Conservation (phyloP, 345 rosid genomes). For the Alliaria petiolata region DNA sequence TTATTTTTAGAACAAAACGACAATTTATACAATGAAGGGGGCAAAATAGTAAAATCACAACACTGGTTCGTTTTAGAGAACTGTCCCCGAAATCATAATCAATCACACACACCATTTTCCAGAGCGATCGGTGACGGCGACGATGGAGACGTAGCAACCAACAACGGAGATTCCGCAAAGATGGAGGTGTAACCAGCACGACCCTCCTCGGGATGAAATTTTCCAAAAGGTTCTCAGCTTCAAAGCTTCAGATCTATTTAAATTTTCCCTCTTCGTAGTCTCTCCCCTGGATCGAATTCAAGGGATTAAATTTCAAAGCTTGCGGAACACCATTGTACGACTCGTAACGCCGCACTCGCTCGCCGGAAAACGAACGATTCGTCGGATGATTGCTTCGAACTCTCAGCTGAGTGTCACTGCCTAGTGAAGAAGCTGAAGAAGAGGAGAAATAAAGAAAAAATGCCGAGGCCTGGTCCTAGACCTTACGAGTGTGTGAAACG, state of each 20-base stretch:
- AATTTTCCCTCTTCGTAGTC: background rate
- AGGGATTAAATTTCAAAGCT: no score
- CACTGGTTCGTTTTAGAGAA: slow-evolving; percentile 7
- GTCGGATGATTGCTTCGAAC: background rate
- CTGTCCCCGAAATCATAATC: background rate
- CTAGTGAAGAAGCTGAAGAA: background rate
- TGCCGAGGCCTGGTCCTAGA: slow-evolving; percentile 95
- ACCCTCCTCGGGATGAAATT: background rate
- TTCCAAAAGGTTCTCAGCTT: background rate
- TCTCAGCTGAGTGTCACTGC: background rate
- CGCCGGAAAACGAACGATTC: background rate
- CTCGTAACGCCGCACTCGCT: background rate
- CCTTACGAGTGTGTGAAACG: slow-evolving; percentile 93
- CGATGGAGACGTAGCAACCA: slow-evolving; percentile 6
- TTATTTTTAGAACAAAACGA: background rate
- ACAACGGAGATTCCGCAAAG: background rate
- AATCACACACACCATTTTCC: background rate
- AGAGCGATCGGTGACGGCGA: slow-evolving; percentile 12
- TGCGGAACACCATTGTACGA: background rate
- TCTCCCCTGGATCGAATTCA: background rate
- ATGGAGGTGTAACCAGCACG: background rate
- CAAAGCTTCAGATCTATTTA: slow-evolving; percentile 10
- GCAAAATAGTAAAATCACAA: background rate
- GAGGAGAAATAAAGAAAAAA: slow-evolving; percentile 25
- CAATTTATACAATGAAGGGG: background rate